These are phyloP conservation scores for Fragaria vesca DNA, from an alignment of 306 rosid species.

Conservation along the genomic window DNA sequence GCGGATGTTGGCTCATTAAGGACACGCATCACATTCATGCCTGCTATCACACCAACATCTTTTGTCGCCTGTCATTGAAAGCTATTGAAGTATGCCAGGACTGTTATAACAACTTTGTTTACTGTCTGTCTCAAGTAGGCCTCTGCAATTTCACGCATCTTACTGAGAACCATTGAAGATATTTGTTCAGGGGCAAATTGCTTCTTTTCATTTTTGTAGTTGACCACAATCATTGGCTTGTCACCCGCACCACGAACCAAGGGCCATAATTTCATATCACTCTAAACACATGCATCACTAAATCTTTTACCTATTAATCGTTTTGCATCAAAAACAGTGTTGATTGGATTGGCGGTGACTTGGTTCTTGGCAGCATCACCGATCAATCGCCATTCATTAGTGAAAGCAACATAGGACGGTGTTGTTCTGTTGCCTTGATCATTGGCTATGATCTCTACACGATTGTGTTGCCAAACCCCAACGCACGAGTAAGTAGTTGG, in stretches of 20 bases:
- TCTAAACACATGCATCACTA: not conserved
- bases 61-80: conserved; percentile 35
- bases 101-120: conserved; percentile 29
- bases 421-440: conserved; percentile 15
- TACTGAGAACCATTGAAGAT: not conserved
- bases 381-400: not conserved
- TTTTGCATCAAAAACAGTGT: conserved; percentile 11
- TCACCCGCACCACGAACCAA: not conserved
- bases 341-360: not conserved
- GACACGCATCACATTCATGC: not conserved
- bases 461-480: conserved; percentile 37
- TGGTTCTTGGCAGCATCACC: not conserved
- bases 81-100: conserved; percentile 34
- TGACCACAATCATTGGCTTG: not conserved
- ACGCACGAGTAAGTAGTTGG: conserved; percentile 23
- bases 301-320: not conserved
- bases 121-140: not conserved
- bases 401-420: not conserved
- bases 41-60: conserved; percentile 34
- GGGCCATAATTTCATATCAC: not conserved
- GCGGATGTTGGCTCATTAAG: not conserved
- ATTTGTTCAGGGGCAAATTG: not conserved
- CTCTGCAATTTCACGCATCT: not conserved
- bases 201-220: not conserved
- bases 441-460: conserved; percentile 34